phyloP scores from a whole-genome alignment of 2,329 filamentous ascomycete genomes.

The Fusarium napiforme region DNA sequence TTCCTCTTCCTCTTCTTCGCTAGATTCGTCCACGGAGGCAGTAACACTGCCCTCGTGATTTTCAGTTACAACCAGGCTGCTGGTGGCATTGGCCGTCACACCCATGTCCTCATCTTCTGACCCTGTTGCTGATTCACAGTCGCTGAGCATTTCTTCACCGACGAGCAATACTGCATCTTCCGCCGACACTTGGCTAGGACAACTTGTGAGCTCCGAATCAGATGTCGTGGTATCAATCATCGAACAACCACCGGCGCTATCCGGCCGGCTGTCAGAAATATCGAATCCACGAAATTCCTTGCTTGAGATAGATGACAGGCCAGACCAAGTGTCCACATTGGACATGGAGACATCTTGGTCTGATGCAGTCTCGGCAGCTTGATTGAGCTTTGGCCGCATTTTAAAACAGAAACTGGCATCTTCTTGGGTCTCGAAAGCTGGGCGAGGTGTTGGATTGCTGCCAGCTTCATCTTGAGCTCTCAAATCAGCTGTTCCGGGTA shows the following conservation, averaged over 20 bases:
- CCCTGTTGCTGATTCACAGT: background rate
- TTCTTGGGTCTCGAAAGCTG: constrained; percentile 45
- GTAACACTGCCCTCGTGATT: background rate
- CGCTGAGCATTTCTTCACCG: background rate
- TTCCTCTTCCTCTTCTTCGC: background rate
- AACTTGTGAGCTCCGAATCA: constrained; percentile 2
- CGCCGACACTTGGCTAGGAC: background rate
- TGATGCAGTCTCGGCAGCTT: background rate
- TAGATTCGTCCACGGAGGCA: background rate
- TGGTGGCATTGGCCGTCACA: background rate
- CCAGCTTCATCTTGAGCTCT: background rate
- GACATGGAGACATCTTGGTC: background rate
- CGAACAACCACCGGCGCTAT: background rate
- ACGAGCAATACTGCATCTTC: background rate
- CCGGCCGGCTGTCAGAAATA: background rate
- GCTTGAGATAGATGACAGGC: constrained; percentile 33
- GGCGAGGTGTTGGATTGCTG: background rate
- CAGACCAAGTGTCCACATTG: constrained; percentile 33
- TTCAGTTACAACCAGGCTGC: background rate
- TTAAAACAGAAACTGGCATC: constrained; percentile 51
- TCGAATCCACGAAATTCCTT: constrained; percentile 19
- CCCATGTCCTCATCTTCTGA: constrained; percentile 5
- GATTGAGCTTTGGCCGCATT: constrained; percentile 22
- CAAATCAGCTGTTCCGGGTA: background rate
- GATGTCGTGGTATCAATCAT: background rate